These are phyloP conservation scores for Emergomyces orientalis DNA, from an alignment of 2,329 filamentous ascomycete species.

Conservation along the genomic window DNA sequence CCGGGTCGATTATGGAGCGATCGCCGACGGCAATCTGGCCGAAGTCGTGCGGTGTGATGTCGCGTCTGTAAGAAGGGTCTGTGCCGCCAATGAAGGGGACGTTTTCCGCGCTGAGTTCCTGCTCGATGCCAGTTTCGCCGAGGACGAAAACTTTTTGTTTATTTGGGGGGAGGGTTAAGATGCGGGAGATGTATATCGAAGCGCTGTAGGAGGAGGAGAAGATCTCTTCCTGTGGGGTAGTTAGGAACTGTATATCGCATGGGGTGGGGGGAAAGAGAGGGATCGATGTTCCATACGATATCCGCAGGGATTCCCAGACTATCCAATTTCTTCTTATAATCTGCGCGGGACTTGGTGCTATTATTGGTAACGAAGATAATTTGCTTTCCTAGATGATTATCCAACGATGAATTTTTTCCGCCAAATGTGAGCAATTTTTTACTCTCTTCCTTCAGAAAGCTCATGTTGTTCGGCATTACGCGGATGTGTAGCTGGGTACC, in stretches of 20 bases:
- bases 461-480: not conserved
- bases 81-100: constrained; percentile 79
- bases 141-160: constrained; percentile 93
- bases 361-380: constrained; percentile 98
- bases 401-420: not conserved
- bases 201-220: constrained; percentile 94
- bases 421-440: not conserved
- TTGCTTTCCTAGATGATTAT: constrained; percentile 59
- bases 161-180: constrained; percentile 65
- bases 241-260: not conserved
- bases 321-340: constrained; percentile 88
- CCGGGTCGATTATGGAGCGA: constrained; percentile 66
- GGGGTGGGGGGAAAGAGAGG: not conserved
- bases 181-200: constrained; percentile 89
- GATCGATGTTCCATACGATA: constrained; percentile 39
- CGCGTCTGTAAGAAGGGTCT: constrained; percentile 65
- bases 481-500: not conserved
- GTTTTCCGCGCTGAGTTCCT: constrained; percentile 71
- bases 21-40: constrained; percentile 60
- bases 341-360: constrained; percentile 86
- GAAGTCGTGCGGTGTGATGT: constrained; percentile 75
- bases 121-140: constrained; percentile 83
- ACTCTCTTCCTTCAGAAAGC: not conserved
- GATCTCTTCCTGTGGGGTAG: constrained; percentile 61
- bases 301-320: constrained; percentile 67